Evolutionary conservation across 148 eudicot genomes (phyloP), one percentile per base, ranked within the genome.

Genomic region (Agrostemma githago): DNA sequence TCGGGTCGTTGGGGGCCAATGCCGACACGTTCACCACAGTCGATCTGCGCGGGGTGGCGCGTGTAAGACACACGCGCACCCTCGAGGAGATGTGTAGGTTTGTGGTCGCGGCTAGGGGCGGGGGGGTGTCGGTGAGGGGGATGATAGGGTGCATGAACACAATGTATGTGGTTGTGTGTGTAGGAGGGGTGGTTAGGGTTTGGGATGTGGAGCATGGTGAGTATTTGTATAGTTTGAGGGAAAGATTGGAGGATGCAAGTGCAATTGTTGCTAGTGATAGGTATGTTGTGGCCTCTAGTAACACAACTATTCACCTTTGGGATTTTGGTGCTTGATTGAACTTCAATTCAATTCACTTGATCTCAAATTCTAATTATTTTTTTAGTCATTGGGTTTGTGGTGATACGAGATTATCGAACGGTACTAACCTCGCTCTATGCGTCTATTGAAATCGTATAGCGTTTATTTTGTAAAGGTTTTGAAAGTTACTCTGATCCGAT

Each of bases 261-360:
- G 91, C 86, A 3, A 20, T 94, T 40, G 83, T 77, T 5, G 84
- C 86, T 3, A 88, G 80, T 41, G 88, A 91, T 62, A 77, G 87
- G 39, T 77, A 88, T 67, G 82, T 88, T 69, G 98, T 86, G n/a
- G 93, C 83, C 10, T 66, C 79, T 6, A 60, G 69, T 44, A 90
- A 89, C 72, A 74, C 72, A 16, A 76, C 85, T 0, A 80, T 94
- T 57, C 96, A 91, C 63, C 34, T 94, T 15, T 94, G 98, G 98
- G 98, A 94, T 78, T 94, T 88, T 61, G 96, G 97, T 17, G 89
- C 86, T 16, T 80, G 48, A 70, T 26, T 26, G 34, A 26, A 26
- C 5, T 21, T 34, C 5, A 20, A 1, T 15, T 40, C 19, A 26
- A 26, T 26, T 26, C 34, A 26, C 34, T 26, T 0, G 34, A 26